phyloP scores from a whole-genome alignment of 2,329 filamentous ascomycete species.

The Colletotrichum camelliae region DNA sequence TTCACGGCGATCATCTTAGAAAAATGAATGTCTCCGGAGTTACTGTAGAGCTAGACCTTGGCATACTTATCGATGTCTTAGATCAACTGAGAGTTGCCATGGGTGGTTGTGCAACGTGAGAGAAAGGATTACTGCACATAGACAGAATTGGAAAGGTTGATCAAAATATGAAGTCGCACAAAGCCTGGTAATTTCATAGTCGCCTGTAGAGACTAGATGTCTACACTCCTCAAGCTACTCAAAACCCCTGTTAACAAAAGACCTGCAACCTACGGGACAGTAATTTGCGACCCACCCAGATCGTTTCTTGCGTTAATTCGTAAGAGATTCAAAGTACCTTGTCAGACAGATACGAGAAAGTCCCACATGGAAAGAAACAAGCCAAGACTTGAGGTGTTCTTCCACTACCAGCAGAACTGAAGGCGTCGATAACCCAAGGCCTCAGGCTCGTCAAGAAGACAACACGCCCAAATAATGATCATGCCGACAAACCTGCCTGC shows the following conservation, averaged over 20 bases:
- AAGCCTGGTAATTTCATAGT: too few relatives aligned
- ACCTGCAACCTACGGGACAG: neutral
- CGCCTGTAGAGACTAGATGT: too few relatives aligned
- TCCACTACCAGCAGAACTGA: neutral
- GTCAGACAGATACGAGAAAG: neutral
- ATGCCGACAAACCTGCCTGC: neutral
- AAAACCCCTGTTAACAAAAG: neutral
- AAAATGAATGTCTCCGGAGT: too few relatives aligned
- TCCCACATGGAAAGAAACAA: fast-evolving
- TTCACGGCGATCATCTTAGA: too few relatives aligned
- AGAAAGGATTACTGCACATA: neutral
- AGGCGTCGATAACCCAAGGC: neutral
- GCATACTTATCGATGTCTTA: too few relatives aligned
- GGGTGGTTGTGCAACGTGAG: neutral
- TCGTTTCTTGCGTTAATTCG: neutral
- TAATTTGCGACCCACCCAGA: neutral
- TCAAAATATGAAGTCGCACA: too few relatives aligned
- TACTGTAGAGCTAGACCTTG: too few relatives aligned
- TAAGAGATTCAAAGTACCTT: neutral
- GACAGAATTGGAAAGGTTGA: too few relatives aligned
- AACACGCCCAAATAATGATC: neutral
- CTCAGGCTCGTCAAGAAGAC: neutral
- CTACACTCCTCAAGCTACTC: too few relatives aligned
- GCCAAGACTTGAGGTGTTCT: neutral
- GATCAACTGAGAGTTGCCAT: neutral